Evolutionary conservation across 176 grass and related monocot species (phyloP), one percentile per base, ranked within the genome.

Genomic region (Cenchrus purpureus): DNA sequence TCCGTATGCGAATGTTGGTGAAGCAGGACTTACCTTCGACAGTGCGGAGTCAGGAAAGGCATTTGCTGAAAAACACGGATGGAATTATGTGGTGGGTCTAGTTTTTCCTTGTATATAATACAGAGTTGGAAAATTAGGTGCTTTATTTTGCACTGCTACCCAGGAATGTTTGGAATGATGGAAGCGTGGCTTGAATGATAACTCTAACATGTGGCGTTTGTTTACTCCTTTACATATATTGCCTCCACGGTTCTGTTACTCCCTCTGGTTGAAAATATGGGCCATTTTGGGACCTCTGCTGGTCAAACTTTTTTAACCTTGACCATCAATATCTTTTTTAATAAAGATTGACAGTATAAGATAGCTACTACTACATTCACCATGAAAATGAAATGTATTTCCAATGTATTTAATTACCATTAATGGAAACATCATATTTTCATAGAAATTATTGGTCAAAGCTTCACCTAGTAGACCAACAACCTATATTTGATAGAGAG

Each of bases 1-100:
- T 67, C 97, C 97, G 71, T 99, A 99, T 83, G 94, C 93, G 77
- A 94, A 94, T 88, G 97, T 99, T 78, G 97, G 97, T 91, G 97
- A 99, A 81, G 85, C 97, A 22, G 90, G 83, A 46, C 84, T 99
- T 56, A 42, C 57, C 31, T 99, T 99, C 64, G 86, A 91, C 57
- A 99, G 90, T 77, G 94, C 89, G 58, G 94, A 99, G 4, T 89
- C 91, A 77, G 97, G 94, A 86, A 92, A 94, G 85, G 88, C 83
- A 50, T 99, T 96, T 91, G 88, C 93, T 80, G 88, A 94, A 86
- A 99, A 94, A 80, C 90, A 94, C 73, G 97, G 97, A 87, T 99
- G 97, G 97, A 87, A 96, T 49, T 99, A 94, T 89, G 88, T 89
- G 86, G 97, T 99, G 86, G 29, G 91, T 87, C 48, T 73, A 4